These are phyloP conservation scores for Sclerotinia nivalis DNA, from an alignment of 2,329 filamentous ascomycete species.

Conservation along the genomic window DNA sequence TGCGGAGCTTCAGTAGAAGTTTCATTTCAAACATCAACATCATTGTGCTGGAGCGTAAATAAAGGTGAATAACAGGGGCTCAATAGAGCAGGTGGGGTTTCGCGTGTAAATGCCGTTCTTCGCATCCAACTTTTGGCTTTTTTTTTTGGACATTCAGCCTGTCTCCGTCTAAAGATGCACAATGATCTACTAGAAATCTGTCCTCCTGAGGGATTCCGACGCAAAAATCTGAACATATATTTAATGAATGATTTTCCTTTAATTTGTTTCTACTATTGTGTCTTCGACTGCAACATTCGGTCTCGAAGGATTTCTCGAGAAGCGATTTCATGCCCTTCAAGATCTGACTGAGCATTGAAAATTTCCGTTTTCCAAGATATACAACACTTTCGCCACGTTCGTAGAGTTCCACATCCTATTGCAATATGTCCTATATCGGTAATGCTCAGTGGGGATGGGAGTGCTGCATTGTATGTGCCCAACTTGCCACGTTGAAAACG, in stretches of 20 bases:
- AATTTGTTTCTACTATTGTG: background rate
- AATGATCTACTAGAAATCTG: background rate
- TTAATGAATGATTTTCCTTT: background rate
- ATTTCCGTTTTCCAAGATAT: background rate
- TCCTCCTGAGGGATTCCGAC: background rate
- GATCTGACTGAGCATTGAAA: background rate
- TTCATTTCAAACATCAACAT: background rate
- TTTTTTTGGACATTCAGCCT: background rate
- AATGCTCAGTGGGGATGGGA: conserved; percentile 23
- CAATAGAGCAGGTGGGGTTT: background rate
- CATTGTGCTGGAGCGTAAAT: background rate
- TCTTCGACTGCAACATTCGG: background rate
- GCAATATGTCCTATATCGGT: background rate
- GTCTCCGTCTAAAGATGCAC: background rate
- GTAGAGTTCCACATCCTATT: too few relatives aligned
- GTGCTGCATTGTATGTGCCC: conserved; percentile 19
- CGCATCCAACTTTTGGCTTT: background rate
- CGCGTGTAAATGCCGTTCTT: background rate
- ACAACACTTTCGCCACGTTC: background rate
- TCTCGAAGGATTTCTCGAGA: background rate
- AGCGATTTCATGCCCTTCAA: background rate
- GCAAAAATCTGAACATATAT: background rate
- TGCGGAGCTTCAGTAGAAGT: background rate
- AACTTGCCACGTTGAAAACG: background rate
- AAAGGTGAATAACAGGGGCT: background rate